Base-by-base conservation (phyloP, 495 filamentous ascomycete species). In the Clohesyomyces aquaticus region DNA sequence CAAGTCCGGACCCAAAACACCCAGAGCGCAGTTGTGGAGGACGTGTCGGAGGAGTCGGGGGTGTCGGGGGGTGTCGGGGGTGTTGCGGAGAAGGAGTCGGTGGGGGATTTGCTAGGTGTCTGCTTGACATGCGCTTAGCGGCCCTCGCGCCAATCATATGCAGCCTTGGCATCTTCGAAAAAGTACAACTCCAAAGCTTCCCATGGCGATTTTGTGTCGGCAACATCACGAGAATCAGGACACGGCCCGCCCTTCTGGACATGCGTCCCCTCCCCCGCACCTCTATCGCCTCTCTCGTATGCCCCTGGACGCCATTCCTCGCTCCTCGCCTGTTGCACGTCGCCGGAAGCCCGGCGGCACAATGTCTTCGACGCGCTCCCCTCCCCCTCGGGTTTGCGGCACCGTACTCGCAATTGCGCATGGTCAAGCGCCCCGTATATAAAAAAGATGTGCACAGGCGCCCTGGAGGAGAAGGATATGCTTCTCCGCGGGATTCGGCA, bases 291-390 rank as follows among this genome's bases (percentile, higher is more conserved):
- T 61, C 67, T 1, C 22, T 65, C 10, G 45, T 66, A 10, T 69
- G 61, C 53, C 67, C 67, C 3, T 48, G 47, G 21, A 45, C 61
- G 16, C 61, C 67, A 1, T 69, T 69, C 48, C 67, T 69, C 6
- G 48, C 49, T 12, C 67, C 67, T 28, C 46, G 52, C 3, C 49
- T 63, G 29, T 47, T 59, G 11, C 55, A 55, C 43, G 35, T 28
- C 12, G 27, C 55, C n/a, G 46, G 41, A 1, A 28, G 26, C 22
- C 29, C 26, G 27, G 42, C 66, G 51, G 23, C 28, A 21, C 45
- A 29, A 46, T 27, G 16, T 41, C n/a, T 49, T 21, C 55, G 26
- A 42, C 49, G 16, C 18, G 8, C 28, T 1, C 38, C 57, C n/a
- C 32, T 38, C 42, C 32, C 35, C 12, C 25, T 14, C 6, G 47